Percentiles rank a stretch among this genome's conserved stretches.
phyloP scores from a whole-genome alignment of 768 basidiomycete species.

The Rhodocollybia butyracea region DNA sequence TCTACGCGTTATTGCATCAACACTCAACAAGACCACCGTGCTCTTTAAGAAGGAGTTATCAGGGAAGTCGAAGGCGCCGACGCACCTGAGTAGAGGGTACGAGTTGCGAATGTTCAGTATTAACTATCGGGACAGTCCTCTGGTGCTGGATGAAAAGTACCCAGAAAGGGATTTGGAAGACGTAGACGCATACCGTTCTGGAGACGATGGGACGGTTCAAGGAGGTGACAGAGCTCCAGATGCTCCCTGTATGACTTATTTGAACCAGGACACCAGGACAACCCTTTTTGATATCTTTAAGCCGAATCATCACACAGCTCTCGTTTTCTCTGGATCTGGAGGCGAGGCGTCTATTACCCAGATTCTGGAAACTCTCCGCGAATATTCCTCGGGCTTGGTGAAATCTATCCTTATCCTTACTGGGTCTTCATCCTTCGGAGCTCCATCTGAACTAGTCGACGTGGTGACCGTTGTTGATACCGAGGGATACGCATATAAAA shows the following conservation, averaged over 20 bases:
- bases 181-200: slow-evolving; percentile 13
- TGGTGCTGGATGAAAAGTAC: slow-evolving; percentile 31
- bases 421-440: background rate
- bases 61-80: background rate
- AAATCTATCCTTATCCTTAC: background rate
- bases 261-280: background rate
- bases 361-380: background rate
- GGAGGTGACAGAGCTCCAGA: slow-evolving; percentile 36
- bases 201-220: slow-evolving; percentile 14
- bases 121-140: slow-evolving; percentile 41
- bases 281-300: slow-evolving; percentile 26
- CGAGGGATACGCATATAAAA: slow-evolving; percentile 2
- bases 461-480: background rate
- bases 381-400: background rate
- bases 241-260: slow-evolving; percentile 22
- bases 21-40: slow-evolving; percentile 36
- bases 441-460: background rate
- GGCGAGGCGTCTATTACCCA: background rate
- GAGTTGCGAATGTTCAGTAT: slow-evolving; percentile 36
- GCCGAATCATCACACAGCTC: slow-evolving; percentile 22
- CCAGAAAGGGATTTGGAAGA: slow-evolving; percentile 7
- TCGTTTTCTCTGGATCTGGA: slow-evolving; percentile 21
- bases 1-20: slow-evolving; percentile 41
- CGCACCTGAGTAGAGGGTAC: slow-evolving; percentile 3
- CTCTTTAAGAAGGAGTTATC: slow-evolving; percentile 22